Percentiles rank a stretch among this genome's conserved stretches.
Conservation (phyloP, 805 yeast genomes). For the Myxozyma neotropica region DNA sequence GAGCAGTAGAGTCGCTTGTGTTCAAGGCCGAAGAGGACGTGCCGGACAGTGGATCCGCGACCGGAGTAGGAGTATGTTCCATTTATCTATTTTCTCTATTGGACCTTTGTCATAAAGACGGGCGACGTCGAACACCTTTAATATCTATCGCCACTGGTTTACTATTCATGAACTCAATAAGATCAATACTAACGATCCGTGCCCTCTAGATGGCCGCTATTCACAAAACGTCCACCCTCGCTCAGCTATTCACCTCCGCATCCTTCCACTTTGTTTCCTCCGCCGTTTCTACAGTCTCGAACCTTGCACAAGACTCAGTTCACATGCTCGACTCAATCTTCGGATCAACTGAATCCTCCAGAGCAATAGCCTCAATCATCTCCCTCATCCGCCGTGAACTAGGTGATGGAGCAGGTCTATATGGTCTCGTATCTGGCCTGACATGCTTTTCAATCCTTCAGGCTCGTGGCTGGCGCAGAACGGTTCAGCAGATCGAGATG, state of each 20-base stretch:
- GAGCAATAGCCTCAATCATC: slow-evolving; percentile 39
- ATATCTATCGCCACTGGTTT: too few species aligned
- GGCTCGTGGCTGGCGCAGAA: slow-evolving; percentile 36
- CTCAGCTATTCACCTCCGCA: slow-evolving; percentile 39
- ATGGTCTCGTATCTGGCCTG: slow-evolving; percentile 39
- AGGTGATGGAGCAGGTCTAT: slow-evolving; percentile 39
- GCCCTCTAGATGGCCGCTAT: slow-evolving; percentile 24
- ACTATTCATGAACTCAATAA: too few species aligned
- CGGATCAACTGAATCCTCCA: slow-evolving; percentile 42
- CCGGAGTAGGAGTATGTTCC: slow-evolving; percentile 32
- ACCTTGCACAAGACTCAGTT: slow-evolving; percentile 39
- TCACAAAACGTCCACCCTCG: slow-evolving; percentile 37
- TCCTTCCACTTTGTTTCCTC: slow-evolving; percentile 39
- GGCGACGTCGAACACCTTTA: too few species aligned
- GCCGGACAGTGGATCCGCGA: slow-evolving; percentile 38
- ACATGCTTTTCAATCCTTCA: slow-evolving; percentile 41
- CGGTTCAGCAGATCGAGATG: slow-evolving; percentile 33
- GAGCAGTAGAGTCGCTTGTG: slow-evolving; percentile 39
- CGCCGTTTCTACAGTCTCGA: slow-evolving; percentile 34
- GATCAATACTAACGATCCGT: background rate
- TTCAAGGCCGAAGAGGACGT: slow-evolving; percentile 40
- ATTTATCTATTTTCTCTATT: background rate
- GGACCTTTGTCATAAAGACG: too few species aligned
- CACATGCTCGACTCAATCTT: slow-evolving; percentile 40
- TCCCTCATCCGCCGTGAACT: slow-evolving; percentile 39